Conservation (phyloP, 2,329 filamentous ascomycete species). For the Aspergillus unguis region DNA sequence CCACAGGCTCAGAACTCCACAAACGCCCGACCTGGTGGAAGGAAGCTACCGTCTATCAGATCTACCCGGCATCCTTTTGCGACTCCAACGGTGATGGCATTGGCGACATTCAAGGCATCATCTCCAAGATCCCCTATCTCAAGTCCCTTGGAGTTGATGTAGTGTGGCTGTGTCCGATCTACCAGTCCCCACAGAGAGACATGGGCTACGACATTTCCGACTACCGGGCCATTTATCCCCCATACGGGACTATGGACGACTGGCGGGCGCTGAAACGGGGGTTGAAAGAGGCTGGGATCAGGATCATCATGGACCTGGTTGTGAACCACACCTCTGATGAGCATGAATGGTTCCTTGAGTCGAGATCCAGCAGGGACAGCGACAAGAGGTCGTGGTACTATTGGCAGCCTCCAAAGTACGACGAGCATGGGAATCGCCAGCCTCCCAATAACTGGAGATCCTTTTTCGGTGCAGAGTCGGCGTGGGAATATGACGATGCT, state of each 20-base stretch:
- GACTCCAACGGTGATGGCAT: constrained; percentile 52
- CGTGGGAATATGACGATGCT: constrained; percentile 62
- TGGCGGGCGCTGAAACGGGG: constrained; percentile 59
- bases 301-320: constrained; percentile 69
- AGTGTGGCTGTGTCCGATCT: constrained; percentile 48
- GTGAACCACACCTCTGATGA: constrained; percentile 73
- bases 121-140: constrained; percentile 62
- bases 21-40: neutral
- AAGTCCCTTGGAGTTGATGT: constrained; percentile 59
- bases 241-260: constrained; percentile 64
- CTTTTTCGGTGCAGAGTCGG: constrained; percentile 40
- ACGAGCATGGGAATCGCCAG: constrained; percentile 55
- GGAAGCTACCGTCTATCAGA: constrained; percentile 37
- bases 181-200: neutral
- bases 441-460: constrained; percentile 68
- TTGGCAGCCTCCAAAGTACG: constrained; percentile 51
- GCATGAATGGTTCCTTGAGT: constrained; percentile 69
- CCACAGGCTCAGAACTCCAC: neutral
- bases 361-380: constrained; percentile 55
- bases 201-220: constrained; percentile 51
- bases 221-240: constrained; percentile 60
- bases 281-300: constrained; percentile 61
- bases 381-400: constrained; percentile 66
- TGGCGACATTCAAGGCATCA: constrained; percentile 63
- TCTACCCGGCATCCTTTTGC: constrained; percentile 58